Evolutionary conservation across 2,329 filamentous ascomycete genomes (phyloP).

Genomic region (Exophiala spinifera): DNA sequence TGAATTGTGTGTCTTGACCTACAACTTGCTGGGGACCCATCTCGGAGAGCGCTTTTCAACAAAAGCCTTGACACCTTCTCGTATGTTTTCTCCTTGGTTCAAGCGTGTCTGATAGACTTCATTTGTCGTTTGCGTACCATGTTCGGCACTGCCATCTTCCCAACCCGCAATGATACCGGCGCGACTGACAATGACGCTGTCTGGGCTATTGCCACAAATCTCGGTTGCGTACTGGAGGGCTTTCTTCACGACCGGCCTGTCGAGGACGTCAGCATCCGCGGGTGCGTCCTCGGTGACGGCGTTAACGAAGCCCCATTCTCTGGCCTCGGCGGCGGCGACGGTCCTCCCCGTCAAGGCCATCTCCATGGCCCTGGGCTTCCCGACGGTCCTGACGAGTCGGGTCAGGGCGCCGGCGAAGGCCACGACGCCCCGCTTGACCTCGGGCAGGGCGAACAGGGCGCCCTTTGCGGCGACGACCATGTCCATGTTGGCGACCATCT

Average conservation of each 20-base stretch:
- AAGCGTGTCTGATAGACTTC: constrained; percentile 45
- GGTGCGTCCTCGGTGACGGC: constrained; percentile 29
- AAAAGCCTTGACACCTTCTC: constrained; percentile 71
- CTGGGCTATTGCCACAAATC: constrained; percentile 67
- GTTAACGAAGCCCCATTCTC: constrained; percentile 65
- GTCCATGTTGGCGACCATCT: constrained; percentile 72
- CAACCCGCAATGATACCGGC: constrained; percentile 70
- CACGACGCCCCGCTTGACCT: constrained; percentile 67
- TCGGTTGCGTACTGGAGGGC: constrained; percentile 60
- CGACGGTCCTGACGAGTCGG: constrained; percentile 63
- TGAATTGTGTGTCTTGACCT: background rate
- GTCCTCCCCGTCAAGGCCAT: constrained; percentile 65
- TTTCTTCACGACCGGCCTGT: constrained; percentile 23
- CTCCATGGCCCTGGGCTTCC: constrained; percentile 66
- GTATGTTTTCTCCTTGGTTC: constrained; percentile 64
- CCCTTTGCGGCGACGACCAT: constrained; percentile 58
- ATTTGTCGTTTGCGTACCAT: constrained; percentile 58
- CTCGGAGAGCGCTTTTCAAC: constrained; percentile 69
- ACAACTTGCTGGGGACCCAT: constrained; percentile 56
- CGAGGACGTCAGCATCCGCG: constrained; percentile 16
- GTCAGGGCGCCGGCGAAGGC: constrained; percentile 69
- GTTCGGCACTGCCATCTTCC: constrained; percentile 66
- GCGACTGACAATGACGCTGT: constrained; percentile 69
- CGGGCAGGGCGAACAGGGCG: constrained; percentile 66
- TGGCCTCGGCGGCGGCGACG: constrained; percentile 58